Evolutionary conservation across 805 yeast species (phyloP), one percentile per base, ranked within the genome.

Genomic region (Jamesozyma lodderae): DNA sequence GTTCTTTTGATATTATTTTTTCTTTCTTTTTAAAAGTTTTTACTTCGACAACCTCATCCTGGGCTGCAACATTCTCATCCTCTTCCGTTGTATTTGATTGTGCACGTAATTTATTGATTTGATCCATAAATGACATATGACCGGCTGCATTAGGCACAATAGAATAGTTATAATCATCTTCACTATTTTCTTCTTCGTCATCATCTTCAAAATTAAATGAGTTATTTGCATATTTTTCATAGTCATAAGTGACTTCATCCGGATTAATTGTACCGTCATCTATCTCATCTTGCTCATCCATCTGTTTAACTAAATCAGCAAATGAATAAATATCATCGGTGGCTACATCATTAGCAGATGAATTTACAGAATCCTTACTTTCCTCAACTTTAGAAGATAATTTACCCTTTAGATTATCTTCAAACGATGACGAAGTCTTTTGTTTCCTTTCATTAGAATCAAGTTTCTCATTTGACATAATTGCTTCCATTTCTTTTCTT

Each of bases 231-330:
- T 41, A 51, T 11, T 49, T 37, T 13, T 45, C 53, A 36, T 43
- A 50, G 36, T 53, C 55, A 36, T 55, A 58, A 3, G 41, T 36
- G 10, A 52, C 33, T 7, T 51, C 52, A 14, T 45, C 44, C 1
- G 42, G 22, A 28, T 53, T 45, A 8, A 51, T 22, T 3, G 36
- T 35, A 7, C 56, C 59, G 35, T 52, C 57, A 9, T 52, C 57
- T 19, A 47, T 16, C 26, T 48, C 51, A 33, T 55, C 61, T 31
- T 54, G 51, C 29, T 51, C 52, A 29, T 59, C 63, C 41, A 60
- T 35, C 25, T 56, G 54, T 24, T 49, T 41, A 0, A 59, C 61
- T 21, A 59, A 39, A 36, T 58, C 63, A 6, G 52, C 63, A 43
- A 59, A 56, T 2, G 62, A 54, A 35, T 59, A 59, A 35, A 60